These are phyloP conservation scores for Leccinum pellstonianum DNA, from an alignment of 768 basidiomycete genomes.

Conservation along the genomic window DNA sequence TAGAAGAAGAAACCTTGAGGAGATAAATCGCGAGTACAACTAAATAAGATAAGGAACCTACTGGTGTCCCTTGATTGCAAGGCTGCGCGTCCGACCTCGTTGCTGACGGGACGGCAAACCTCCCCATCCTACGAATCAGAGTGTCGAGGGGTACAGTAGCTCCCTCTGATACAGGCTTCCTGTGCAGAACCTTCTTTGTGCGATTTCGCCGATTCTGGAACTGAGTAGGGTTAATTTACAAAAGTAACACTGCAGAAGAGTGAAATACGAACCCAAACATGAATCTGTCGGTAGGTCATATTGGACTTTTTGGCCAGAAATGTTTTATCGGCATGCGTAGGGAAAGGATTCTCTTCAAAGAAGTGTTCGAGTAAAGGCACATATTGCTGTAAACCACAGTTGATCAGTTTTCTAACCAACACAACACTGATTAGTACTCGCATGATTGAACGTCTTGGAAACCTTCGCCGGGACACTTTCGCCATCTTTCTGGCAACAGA, in stretches of 20 bases:
- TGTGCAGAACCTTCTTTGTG: background rate
- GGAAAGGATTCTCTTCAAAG: constrained; percentile 3
- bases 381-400: background rate
- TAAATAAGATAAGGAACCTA: background rate
- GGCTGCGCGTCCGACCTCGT: constrained; percentile 5
- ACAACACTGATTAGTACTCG: background rate
- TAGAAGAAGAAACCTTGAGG: background rate
- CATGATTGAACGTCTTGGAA: background rate
- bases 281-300: constrained; percentile 4
- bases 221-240: background rate
- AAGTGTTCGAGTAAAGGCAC: constrained; percentile 4
- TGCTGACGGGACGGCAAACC: constrained; percentile 22
- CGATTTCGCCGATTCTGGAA: constrained; percentile 8
- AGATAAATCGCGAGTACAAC: background rate
- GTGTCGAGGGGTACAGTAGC: background rate
- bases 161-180: background rate
- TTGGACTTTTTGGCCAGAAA: constrained; percentile 5
- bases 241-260: too few relatives aligned
- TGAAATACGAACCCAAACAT: background rate
- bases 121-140: constrained; percentile 25
- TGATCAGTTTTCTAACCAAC: background rate
- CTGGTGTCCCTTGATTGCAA: constrained; percentile 8
- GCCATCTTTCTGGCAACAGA: background rate
- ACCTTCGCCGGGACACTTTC: background rate
- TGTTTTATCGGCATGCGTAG: background rate